These are phyloP conservation scores for Penicillium frequentans DNA, from an alignment of 2,329 filamentous ascomycete genomes.

Conservation along the genomic window DNA sequence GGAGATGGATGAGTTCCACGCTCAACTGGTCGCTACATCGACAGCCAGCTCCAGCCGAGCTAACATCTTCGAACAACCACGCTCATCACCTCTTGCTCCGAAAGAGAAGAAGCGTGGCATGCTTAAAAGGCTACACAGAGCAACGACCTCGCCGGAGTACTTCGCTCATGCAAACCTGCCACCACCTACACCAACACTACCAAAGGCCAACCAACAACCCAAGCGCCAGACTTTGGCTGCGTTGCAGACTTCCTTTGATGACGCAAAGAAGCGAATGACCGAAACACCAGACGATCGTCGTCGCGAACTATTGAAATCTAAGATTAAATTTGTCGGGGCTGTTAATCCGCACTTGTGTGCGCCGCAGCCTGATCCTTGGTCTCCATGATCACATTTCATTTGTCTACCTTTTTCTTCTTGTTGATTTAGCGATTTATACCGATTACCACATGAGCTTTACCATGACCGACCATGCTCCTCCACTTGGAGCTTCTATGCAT, in stretches of 20 bases:
- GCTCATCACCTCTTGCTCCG: not conserved
- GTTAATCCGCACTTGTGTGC: constrained; percentile 30
- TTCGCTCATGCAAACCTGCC: not conserved
- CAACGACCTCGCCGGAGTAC: not conserved
- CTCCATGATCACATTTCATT: not conserved
- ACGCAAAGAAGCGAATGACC: constrained; percentile 35
- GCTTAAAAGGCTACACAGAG: not conserved
- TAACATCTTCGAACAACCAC: not conserved
- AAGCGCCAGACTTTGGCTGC: constrained; percentile 29
- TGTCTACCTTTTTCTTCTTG: not conserved
- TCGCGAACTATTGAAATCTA: constrained; percentile 39
- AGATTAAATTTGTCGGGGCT: constrained; percentile 42
- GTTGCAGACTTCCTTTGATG: constrained; percentile 21
- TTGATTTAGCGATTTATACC: not conserved
- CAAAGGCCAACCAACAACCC: constrained; percentile 25
- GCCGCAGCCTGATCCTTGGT: constrained; percentile 28
- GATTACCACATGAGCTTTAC: not conserved
- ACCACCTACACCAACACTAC: constrained; percentile 9
- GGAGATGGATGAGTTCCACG: constrained; percentile 1
- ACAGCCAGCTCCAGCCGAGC: not conserved
- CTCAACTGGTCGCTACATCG: not conserved
- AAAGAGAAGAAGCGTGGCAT: not conserved
- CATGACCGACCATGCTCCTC: not conserved
- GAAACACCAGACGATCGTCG: constrained; percentile 36
- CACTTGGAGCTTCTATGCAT: not conserved